phyloP scores from a whole-genome alignment of 73 alveolate genomes.

The Paramecium tetraurelia region DNA sequence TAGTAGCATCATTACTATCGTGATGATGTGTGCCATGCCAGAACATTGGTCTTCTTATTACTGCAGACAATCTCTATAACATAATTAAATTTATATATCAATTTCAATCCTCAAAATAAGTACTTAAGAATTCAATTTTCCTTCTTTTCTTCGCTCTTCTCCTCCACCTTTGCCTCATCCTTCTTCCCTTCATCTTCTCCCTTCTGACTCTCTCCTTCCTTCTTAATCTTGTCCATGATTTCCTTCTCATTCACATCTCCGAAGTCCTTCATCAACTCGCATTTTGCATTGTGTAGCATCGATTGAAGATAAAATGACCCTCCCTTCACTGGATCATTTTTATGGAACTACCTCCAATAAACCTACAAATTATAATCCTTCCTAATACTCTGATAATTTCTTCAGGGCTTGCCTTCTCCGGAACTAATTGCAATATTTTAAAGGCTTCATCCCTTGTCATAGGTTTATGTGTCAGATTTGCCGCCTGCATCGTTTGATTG shows the following conservation, averaged over 20 bases:
- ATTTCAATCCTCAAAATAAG: constrained; percentile 79
- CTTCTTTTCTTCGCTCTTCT: background rate
- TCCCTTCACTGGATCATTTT: constrained; percentile 33
- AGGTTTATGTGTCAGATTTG: constrained; percentile 25
- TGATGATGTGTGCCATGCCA: constrained; percentile 27
- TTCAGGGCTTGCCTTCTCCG: background rate
- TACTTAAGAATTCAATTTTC: constrained; percentile 80
- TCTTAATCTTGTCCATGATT: background rate
- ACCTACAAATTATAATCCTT: constrained; percentile 74
- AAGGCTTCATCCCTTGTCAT: constrained; percentile 31
- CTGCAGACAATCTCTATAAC: constrained; percentile 6
- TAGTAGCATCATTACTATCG: constrained; percentile 26
- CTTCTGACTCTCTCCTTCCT: background rate
- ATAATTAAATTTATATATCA: background rate
- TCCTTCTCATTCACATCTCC: constrained; percentile 15
- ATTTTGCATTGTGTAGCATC: background rate
- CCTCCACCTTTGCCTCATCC: background rate
- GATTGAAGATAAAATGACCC: background rate
- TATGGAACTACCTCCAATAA: constrained; percentile 57
- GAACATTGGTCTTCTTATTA: constrained; percentile 26
- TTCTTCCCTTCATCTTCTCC: background rate
- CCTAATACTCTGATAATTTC: constrained; percentile 89
- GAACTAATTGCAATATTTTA: background rate
- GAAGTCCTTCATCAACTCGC: constrained; percentile 25
- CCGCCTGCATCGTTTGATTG: background rate